Conservation (phyloP, 176 grass and related monocot genomes). For the Metroxylon sagu region DNA sequence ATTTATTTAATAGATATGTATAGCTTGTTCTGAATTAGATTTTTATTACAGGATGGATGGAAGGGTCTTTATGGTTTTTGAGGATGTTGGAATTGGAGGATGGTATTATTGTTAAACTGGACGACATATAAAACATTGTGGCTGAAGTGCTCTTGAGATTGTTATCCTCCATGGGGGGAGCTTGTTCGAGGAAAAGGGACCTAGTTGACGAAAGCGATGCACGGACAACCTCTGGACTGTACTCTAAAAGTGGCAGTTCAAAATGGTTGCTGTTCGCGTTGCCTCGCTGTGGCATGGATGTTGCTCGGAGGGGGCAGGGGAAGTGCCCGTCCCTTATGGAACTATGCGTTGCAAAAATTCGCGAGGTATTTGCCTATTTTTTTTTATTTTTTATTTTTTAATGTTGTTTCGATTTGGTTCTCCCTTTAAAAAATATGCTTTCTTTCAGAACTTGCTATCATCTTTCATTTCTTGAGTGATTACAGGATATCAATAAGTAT, state of each 20-base stretch:
- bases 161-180: conserved; percentile 50
- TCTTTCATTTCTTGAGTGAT: conserved; percentile 20
- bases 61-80: too few relatives aligned
- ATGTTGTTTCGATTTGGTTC: conserved; percentile 2
- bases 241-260: conserved; percentile 79
- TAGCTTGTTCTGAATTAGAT: too few relatives aligned
- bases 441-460: background rate
- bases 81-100: too few relatives aligned
- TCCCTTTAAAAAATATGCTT: background rate
- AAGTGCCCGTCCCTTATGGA: conserved; percentile 67
- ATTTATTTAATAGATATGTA: too few relatives aligned
- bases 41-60: too few relatives aligned
- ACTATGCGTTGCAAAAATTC: conserved; percentile 71
- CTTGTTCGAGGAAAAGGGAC: conserved; percentile 83
- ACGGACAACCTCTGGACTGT: conserved; percentile 41
- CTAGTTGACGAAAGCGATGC: conserved; percentile 31
- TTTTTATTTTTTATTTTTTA: background rate
- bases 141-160: background rate
- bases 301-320: conserved; percentile 24
- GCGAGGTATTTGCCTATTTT: conserved; percentile 38
- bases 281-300: conserved; percentile 34
- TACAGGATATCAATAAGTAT: conserved; percentile 77
- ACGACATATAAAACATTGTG: too few relatives aligned
- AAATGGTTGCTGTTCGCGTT: conserved; percentile 79
- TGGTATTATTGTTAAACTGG: too few relatives aligned